Conservation (phyloP, 495 filamentous ascomycete genomes). For the Xylaria grammica region DNA sequence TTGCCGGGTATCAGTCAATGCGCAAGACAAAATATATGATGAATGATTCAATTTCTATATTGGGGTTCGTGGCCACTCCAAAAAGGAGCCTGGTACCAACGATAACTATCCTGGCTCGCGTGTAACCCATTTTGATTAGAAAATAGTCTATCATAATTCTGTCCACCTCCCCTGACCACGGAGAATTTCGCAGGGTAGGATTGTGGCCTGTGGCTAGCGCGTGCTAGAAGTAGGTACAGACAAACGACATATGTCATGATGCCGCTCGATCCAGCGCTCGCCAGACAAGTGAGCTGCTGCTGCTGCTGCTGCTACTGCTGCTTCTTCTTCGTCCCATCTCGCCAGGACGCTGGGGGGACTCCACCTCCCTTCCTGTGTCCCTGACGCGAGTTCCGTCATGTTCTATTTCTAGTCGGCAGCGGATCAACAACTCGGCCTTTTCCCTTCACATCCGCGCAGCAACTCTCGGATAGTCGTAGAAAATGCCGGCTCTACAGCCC, state of each 20-base stretch:
- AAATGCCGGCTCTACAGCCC: conserved; percentile 2
- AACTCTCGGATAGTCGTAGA: conserved; percentile 3
- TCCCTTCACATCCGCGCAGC: not conserved
- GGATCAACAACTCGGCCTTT: too few species aligned
- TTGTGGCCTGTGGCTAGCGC: not conserved
- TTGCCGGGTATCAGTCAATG: not conserved
- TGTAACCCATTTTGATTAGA: conserved; percentile 7
- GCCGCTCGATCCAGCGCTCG: not conserved
- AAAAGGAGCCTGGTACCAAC: not conserved
- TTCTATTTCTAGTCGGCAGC: conserved; percentile 2
- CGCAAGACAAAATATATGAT: not conserved
- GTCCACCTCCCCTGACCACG: not conserved
- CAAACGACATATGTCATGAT: conserved; percentile 10
- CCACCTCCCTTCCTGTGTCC: not conserved
- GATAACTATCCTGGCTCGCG: not conserved
- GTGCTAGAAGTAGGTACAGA: conserved; percentile 9
- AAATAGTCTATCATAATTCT: not conserved
- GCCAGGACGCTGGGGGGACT: not conserved
- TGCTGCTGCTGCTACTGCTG: not conserved
- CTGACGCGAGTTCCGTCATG: not conserved
- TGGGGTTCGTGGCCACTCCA: not conserved
- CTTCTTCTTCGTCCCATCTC: conserved; percentile 1
- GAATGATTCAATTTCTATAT: conserved; percentile 7
- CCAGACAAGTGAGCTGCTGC: not conserved
- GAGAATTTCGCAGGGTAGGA: conserved; percentile 9